These are phyloP conservation scores for Cucurbita maxima DNA, from an alignment of 306 rosid species.

Conservation along the genomic window DNA sequence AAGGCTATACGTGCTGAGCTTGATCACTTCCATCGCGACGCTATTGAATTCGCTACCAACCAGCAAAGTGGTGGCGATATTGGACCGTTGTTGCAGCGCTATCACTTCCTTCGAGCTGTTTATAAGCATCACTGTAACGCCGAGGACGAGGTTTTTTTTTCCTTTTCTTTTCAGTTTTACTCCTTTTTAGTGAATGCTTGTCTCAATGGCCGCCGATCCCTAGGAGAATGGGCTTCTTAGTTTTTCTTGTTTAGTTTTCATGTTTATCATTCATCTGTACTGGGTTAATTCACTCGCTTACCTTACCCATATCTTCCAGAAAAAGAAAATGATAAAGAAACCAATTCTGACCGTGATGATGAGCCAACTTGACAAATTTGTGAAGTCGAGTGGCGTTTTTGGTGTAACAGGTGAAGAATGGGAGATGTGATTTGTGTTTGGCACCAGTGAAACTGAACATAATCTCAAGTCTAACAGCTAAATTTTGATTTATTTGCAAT, in stretches of 20 bases:
- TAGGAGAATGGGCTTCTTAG: background rate
- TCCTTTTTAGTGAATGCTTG: background rate
- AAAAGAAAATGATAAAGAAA: background rate
- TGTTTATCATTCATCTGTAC: background rate
- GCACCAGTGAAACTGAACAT: background rate
- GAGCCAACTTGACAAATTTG: background rate
- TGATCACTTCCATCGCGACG: conserved; percentile 57
- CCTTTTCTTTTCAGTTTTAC: conserved; percentile 1
- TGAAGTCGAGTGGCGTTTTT: background rate
- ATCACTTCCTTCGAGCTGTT: conserved; percentile 68
- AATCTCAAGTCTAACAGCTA: background rate
- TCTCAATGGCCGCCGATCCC: background rate
- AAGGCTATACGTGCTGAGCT: conserved; percentile 85
- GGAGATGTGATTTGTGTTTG: background rate
- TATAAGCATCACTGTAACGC: conserved; percentile 89
- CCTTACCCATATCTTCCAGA: too few relatives aligned
- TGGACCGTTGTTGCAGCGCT: conserved; percentile 46
- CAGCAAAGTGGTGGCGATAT: conserved; percentile 31
- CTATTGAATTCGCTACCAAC: conserved; percentile 80
- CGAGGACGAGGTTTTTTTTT: conserved; percentile 66
- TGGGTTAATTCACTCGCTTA: too few relatives aligned
- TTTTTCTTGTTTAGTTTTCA: background rate
- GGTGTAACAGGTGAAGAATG: background rate
- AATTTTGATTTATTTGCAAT: background rate
- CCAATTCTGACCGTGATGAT: background rate